Base-by-base conservation (phyloP, 129 eudicot genomes). In the Logfia minima region DNA sequence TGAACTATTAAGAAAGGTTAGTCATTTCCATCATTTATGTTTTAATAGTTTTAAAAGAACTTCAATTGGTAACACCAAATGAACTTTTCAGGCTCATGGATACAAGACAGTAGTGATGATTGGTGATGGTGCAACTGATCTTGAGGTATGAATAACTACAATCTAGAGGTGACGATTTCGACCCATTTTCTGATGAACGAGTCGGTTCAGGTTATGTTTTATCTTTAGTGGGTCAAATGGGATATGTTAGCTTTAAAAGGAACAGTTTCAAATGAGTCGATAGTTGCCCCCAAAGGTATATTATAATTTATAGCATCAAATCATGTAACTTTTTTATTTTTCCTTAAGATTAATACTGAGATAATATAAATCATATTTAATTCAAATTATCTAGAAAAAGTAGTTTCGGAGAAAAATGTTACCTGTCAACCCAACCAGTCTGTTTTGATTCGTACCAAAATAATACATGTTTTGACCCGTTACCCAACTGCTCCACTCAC, bases 101-200 rank as follows among this genome's bases (percentile, higher is more conserved):
- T 91, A 91, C 89, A 91, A 89, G 79, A 83, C 84, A 41, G 75
- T 91, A 68, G 90, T 88, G 83, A 91, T 94, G 98, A 86, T 94
- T 75, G 98, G 98, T 28, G 98, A 94, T 83, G 98, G 98, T 60
- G 97, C 98, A 45, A 94, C 98, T 72, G 98, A 94, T 91, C 97
- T 89, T 56, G 98, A 94, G 98, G 98, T 94, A 23, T 72, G 87
- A 31, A 56, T 16, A 37, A 19, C 14, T 41, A 28, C 55, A 61
- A 23, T 53, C 62, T n/a, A 52, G 59, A 3, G 21, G 21, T 16
- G n/a, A 13, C 9, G 6, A n/a, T 21, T 59, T 21, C 11, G 65
- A 59, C 28, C 65, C 26, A 21, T 16, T 59, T 6, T 4, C 28
- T 8, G 5, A 59, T 59, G 28, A 5, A 59, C 3, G 65, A n/a